phyloP scores from a whole-genome alignment of 208 protist species.

The Lotmaria passim region DNA sequence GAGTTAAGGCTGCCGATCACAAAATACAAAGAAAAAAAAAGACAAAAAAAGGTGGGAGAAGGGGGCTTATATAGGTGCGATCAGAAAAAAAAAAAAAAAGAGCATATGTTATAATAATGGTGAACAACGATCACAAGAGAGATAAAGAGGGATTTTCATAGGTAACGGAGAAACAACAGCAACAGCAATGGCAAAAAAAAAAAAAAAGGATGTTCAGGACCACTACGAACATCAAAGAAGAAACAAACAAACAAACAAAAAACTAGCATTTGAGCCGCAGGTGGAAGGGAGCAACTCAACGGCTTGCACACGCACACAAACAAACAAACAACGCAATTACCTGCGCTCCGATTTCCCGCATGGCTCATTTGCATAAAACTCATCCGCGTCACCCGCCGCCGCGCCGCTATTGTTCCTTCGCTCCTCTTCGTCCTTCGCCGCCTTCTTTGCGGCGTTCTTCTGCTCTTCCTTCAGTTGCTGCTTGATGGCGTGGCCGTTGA shows the following conservation, averaged over 20 bases:
- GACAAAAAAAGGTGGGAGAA: background rate
- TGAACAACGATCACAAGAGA: background rate
- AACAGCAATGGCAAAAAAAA: too few relatives aligned
- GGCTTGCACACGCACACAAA: too few relatives aligned
- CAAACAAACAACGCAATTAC: too few relatives aligned
- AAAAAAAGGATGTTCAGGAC: too few relatives aligned
- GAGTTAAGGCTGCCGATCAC: too few relatives aligned
- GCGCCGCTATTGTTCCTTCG: background rate
- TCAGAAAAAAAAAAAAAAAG: slow-evolving; percentile 20
- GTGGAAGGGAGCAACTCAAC: too few relatives aligned
- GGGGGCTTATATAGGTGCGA: slow-evolving; percentile 3
- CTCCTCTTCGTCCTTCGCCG: background rate
- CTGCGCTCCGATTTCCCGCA: too few relatives aligned
- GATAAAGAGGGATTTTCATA: too few relatives aligned
- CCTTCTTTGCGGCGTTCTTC: background rate
- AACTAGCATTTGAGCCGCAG: too few relatives aligned
- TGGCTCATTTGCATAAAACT: too few relatives aligned
- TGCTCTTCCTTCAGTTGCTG: slow-evolving; percentile 16
- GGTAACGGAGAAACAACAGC: background rate
- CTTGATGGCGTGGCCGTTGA: slow-evolving; percentile 47
- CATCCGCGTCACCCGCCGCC: slow-evolving; percentile 9
- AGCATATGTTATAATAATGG: background rate
- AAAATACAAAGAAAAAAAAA: slow-evolving; percentile 8
- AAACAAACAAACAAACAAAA: too few relatives aligned
- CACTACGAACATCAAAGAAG: too few relatives aligned